These are phyloP conservation scores for Barbatosphaeria neglecta DNA, from an alignment of 495 filamentous ascomycete genomes.

Conservation along the genomic window DNA sequence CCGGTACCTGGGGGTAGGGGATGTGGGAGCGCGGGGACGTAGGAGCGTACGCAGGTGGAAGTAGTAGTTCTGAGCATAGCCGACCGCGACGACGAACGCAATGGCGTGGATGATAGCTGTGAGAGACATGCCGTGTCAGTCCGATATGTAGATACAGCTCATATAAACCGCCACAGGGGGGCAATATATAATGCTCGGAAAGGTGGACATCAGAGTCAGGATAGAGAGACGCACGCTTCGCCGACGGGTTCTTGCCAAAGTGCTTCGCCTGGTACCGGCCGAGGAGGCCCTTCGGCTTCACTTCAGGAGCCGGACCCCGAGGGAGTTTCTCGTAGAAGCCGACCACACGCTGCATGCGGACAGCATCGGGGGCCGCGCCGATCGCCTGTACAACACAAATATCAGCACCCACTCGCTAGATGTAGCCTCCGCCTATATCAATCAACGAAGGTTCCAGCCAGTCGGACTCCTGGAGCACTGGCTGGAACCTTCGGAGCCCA, in stretches of 20 bases:
- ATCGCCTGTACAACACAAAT: conserved; percentile 50
- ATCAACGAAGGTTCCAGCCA: too few species aligned
- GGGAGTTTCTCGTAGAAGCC: conserved; percentile 97
- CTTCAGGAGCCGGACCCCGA: conserved; percentile 71
- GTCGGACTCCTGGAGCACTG: too few species aligned
- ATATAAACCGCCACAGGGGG: not conserved
- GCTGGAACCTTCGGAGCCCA: too few species aligned
- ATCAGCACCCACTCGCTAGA: too few species aligned
- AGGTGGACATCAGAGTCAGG: too few species aligned
- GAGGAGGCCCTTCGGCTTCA: conserved; percentile 66
- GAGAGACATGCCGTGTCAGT: too few species aligned
- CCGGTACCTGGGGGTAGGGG: too few species aligned
- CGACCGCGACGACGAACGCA: conserved; percentile 56
- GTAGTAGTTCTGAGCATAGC: conserved; percentile 97
- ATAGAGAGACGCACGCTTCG: conserved; percentile 76
- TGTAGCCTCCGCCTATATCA: too few species aligned
- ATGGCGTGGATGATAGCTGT: conserved; percentile 82
- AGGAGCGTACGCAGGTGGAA: conserved; percentile 90
- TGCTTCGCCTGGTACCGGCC: conserved; percentile 85
- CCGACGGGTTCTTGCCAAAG: conserved; percentile 84
- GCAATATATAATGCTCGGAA: too few species aligned
- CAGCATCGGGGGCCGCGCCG: conserved; percentile 84
- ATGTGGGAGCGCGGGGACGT: too few species aligned
- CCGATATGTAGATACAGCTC: too few species aligned
- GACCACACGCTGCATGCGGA: conserved; percentile 90